Base-by-base conservation (phyloP, 345 rosid species). In the Arabidopsis suecica region DNA sequence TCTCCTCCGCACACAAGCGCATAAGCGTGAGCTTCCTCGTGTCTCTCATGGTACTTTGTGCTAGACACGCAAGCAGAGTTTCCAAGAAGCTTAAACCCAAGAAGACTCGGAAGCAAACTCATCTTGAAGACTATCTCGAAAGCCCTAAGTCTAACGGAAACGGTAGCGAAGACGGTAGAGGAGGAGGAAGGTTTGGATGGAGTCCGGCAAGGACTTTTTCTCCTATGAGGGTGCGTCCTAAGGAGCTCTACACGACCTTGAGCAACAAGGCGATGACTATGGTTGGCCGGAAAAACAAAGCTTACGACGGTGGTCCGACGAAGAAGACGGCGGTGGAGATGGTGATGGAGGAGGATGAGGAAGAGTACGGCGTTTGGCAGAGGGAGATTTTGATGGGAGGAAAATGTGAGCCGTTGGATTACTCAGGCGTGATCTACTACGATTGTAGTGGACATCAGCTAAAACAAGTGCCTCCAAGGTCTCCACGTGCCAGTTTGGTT, bases 301-400 rank as follows among this genome's bases (percentile, higher is more conserved):
- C 69, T 38, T 54, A 13, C 32, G 74, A 53, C 8, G 72, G 79
- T 13, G 66, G 60, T 6, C 72, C 20, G 66, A 36, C 2, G 70
- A 82, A 28, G 77, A 60, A 13, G 69, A 13, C 28, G 73, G 44
- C 33, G 71, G 61, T 9, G 70, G 61, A 41, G 49, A 38, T 58
- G 54, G 13, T 49, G 38, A 0, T 70, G 63, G 80, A 73, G 33
- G 75, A 25, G 84, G 83, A 0, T 83, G 84, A 78, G 64, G 96
- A 88, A 47, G 95, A 95, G 3, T 88, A 92, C 20, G 96, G 97
- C 9, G 86, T 95, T 58, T 95, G 99, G 99, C 98, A 84, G 65
- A 84, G 84, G 84, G 44, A 88, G 69, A 92, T 95, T 70, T 77
- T 95, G 78, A 92, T 95, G 99, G 99, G 99, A 32, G 96, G 86